Conservation (phyloP, 2,329 filamentous ascomycete species). For the Colletotrichum noveboracense region DNA sequence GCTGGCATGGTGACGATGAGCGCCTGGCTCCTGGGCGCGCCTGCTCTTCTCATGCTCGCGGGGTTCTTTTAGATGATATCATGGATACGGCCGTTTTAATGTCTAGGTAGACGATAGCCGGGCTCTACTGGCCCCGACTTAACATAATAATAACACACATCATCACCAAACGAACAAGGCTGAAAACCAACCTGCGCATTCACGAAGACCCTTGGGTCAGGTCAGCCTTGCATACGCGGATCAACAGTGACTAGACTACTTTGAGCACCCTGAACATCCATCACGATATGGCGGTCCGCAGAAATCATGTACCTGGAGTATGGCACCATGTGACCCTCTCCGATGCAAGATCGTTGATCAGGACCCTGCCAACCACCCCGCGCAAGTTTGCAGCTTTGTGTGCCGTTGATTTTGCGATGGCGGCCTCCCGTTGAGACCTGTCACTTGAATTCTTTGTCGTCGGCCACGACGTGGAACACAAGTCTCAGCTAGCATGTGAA, state of each 20-base stretch:
- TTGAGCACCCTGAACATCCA: neutral
- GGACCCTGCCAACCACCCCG: neutral
- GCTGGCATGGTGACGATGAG: neutral
- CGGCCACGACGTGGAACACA: neutral
- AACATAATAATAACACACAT: neutral
- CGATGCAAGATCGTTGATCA: constrained; percentile 4
- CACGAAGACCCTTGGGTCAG: neutral
- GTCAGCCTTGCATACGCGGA: neutral
- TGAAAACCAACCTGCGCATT: neutral
- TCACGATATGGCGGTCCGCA: neutral
- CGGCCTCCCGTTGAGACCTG: neutral
- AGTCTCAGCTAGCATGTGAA: neutral
- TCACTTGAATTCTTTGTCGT: neutral
- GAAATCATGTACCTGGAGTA: neutral
- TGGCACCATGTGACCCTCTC: neutral
- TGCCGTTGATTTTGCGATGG: neutral
- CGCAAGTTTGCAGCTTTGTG: neutral
- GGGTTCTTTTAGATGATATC: neutral
- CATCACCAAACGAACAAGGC: neutral
- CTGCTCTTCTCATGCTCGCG: neutral
- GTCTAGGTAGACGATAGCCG: neutral
- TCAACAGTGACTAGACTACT: neutral
- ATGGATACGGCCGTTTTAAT: neutral
- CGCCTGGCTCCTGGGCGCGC: neutral
- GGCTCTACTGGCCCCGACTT: neutral